Base-by-base conservation (phyloP, 805 yeast genomes). In the Pichia gijzeniarum region DNA sequence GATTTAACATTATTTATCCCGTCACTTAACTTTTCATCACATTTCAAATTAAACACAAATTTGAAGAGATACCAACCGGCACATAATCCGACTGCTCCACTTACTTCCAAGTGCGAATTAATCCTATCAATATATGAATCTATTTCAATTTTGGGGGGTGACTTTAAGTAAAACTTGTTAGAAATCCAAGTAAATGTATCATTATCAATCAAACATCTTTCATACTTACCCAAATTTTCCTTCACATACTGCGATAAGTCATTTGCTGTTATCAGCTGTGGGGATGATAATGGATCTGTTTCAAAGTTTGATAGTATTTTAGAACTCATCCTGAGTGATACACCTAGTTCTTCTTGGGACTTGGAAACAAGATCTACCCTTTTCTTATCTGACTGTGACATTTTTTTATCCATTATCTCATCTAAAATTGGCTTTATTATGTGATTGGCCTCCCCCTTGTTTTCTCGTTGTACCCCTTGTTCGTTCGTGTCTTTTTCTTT, bases 61-160 rank as follows among this genome's bases (percentile, higher is more conserved):
- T 62, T 60, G 47, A 62, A 63, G 8, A 65, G 38, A 38, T 57
- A 65, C 40, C 57, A 55, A 5, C 63, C 56, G 12, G 66, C 61
- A 18, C 69, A 53, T 8, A 66, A 41, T 19, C 61, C 52, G 13
- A 58, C 62, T 0, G 69, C 53, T 1, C 67, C 52, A 5, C 69
- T 64, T 12, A 64, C 56, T 3, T 51, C 48, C 1, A 60, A 49
- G 49, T 60, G 61, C 17, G 55, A 55, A 46, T 62, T 55, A 17
- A 66, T 56, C 30, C 71, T 50, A 21, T 63, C 63, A 31, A 66
- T 48, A 44, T 66, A 66, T 2, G 47, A 41, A 2, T 49, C 39
- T 20, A 64, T 36, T 4, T 58, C 44, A 31, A 66, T 52, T 1
- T 61, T 50, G 1, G 71, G 71, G 14, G 55, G 50, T n/a, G 55